Conservation (phyloP, 2,329 filamentous ascomycete genomes). For the Fusarium coffeatum region DNA sequence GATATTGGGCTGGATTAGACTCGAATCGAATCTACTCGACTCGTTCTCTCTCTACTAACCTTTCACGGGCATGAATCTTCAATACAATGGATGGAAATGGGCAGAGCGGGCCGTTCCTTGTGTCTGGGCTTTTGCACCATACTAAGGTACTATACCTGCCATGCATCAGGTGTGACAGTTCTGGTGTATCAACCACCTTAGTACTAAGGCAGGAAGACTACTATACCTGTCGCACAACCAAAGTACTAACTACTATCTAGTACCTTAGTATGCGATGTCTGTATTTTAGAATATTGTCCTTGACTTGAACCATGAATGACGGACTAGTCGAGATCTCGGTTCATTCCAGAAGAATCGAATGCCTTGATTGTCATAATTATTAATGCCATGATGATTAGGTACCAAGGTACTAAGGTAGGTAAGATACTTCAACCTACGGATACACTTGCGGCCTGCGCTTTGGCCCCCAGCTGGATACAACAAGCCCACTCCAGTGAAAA, state of each 20-base stretch:
- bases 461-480: constrained; percentile 13
- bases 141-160: neutral
- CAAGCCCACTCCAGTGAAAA: neutral
- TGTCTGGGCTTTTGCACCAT: constrained; percentile 20
- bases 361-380: neutral
- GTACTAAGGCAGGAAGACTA: neutral
- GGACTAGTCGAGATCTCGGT: neutral
- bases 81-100: constrained; percentile 10
- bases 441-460: constrained; percentile 2
- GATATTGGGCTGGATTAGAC: constrained; percentile 11
- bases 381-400: constrained; percentile 8
- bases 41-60: neutral
- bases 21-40: constrained; percentile 4
- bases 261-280: neutral
- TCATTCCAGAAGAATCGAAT: constrained; percentile 8
- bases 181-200: neutral
- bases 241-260: neutral
- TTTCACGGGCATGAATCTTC: constrained; percentile 17
- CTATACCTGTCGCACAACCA: neutral
- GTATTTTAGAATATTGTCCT: neutral
- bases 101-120: constrained; percentile 35
- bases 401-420: neutral
- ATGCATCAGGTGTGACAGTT: constrained; percentile 5
- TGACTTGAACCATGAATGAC: neutral
- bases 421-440: constrained; percentile 4